Base-by-base conservation (phyloP, 345 rosid species). In the Gossypium longicalyx region DNA sequence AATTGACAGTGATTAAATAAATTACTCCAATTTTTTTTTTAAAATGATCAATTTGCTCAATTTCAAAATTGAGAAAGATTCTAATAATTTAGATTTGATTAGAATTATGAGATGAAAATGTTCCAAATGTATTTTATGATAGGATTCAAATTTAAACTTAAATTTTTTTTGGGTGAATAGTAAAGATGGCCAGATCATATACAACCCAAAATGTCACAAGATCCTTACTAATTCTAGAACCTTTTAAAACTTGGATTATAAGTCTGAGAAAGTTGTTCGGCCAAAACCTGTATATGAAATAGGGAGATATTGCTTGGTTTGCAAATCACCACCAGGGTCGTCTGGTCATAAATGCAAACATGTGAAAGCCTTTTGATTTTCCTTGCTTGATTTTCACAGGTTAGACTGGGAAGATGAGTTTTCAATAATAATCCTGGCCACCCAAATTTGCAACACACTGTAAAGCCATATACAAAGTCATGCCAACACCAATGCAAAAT, bases 261-360 rank as follows among this genome's bases (percentile, higher is more conserved):
- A 22, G n/a, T 45, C 6, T 45, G 15, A 64, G 16, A 43, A 67
- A 45, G n/a, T 48, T 48, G 7, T 15, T 48, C 25, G 9, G 16
- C 43, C 41, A 49, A 67, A 63, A 47, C 41, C 22, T 29, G 19
- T 19, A 29, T 25, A 9, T 25, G 19, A 52, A 34, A 41, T 27
- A 15, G 76, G 77, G 19, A 47, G 68, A 48, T 63, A 16, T 34
- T 58, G 74, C 59, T 59, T 72, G 65, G 76, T 51, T 53, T 53
- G 58, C 58, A 63, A 78, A 73, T 74, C 43, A 20, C 27, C 52
- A 57, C 53, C 71, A 54, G 12, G 58, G 62, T 57, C 8, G 62
- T 51, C 8, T 57, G 67, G 70, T 10, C 41, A 56, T 84, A 48
- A 84, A 73, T 84, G 83, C 82, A 76, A 45, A 59, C 87, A 82